Evolutionary conservation across 805 yeast genomes (phyloP).

Genomic region (Nakazawaea peltata): DNA sequence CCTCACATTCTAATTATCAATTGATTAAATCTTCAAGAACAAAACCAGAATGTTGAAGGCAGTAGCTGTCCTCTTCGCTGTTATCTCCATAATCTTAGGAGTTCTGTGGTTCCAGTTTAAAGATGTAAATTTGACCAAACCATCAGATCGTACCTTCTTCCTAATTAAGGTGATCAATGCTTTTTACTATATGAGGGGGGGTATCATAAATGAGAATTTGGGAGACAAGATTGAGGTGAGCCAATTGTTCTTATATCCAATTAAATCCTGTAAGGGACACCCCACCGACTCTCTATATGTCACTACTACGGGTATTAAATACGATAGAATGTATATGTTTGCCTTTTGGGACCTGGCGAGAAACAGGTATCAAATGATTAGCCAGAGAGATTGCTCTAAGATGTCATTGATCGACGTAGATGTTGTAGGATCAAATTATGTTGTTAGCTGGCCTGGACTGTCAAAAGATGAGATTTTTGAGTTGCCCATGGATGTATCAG

Average conservation of each 20-base stretch:
- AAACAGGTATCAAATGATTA: slow-evolving; percentile 12
- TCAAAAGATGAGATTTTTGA: no score
- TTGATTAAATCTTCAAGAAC: no score
- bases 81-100: no score
- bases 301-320: slow-evolving; percentile 15
- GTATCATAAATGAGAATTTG: background rate
- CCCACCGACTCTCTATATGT: slow-evolving; percentile 14
- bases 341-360: slow-evolving; percentile 12
- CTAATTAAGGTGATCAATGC: slow-evolving; percentile 3
- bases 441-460: slow-evolving; percentile 10
- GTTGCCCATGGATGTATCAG: no score
- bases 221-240: background rate
- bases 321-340: slow-evolving; percentile 22
- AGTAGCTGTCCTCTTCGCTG: no score
- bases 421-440: slow-evolving; percentile 10
- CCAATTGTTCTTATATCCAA: background rate
- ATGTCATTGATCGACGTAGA: slow-evolving; percentile 11
- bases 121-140: slow-evolving; percentile 3
- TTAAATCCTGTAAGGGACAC: slow-evolving; percentile 14
- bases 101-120: no score
- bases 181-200: background rate
- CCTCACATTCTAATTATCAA: no score
- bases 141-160: slow-evolving; percentile 1
- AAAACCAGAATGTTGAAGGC: no score
- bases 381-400: slow-evolving; percentile 16